Evolutionary conservation across 257 asterid genomes (phyloP).

Genomic region (Solanum phureja): DNA sequence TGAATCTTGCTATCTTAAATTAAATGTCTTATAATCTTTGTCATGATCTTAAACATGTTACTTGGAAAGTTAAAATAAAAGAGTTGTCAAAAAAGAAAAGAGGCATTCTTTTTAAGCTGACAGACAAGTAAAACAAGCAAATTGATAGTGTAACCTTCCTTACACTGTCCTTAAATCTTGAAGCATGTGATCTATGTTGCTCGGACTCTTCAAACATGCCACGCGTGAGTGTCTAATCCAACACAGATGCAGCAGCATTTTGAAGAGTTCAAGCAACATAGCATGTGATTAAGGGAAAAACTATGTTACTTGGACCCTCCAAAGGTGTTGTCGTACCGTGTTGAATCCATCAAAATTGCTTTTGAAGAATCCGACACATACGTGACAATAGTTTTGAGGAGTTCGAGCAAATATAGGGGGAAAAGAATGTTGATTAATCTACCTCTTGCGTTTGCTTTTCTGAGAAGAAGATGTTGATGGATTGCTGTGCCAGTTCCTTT

Average conservation of each 20-base stretch:
- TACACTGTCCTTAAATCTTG: neutral
- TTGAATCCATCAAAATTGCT: neutral
- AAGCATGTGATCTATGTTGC: neutral
- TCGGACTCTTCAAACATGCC: neutral
- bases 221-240: neutral
- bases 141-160: neutral
- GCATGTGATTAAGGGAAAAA: neutral
- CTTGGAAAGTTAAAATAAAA: neutral
- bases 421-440: neutral
- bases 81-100: neutral
- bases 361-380: neutral
- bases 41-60: neutral
- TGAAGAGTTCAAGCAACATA: neutral
- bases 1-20: neutral
- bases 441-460: conserved; percentile 92
- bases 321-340: neutral
- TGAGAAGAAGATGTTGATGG: conserved; percentile 73
- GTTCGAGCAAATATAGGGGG: neutral
- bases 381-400: neutral
- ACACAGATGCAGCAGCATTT: neutral
- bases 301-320: neutral
- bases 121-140: neutral
- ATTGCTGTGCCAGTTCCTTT: conserved; percentile 92
- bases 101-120: neutral
- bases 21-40: neutral